Conservation (phyloP, 805 yeast genomes). For the Teunomyces lycoperdinae region DNA sequence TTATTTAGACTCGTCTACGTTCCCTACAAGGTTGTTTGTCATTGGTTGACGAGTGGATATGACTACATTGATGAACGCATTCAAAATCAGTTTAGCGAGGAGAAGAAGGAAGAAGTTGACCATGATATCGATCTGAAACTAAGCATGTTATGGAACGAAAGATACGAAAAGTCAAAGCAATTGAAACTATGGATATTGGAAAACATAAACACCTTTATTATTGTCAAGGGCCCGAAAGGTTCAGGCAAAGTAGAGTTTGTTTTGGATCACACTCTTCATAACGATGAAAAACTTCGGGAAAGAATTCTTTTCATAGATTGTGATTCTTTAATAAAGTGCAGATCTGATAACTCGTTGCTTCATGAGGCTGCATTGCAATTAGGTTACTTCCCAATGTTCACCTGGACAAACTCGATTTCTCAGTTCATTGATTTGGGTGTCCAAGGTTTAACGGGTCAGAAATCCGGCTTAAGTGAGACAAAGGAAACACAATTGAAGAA, state of each 20-base stretch:
- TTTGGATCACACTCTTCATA: slow-evolving; percentile 59
- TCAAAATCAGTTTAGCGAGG: slow-evolving; percentile 10
- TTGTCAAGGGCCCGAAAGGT: slow-evolving; percentile 91
- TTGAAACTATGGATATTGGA: slow-evolving; percentile 79
- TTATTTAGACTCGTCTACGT: slow-evolving; percentile 11
- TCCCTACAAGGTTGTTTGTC: slow-evolving; percentile 24
- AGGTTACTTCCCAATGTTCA: slow-evolving; percentile 92
- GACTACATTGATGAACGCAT: slow-evolving; percentile 35
- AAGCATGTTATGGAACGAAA: slow-evolving; percentile 60
- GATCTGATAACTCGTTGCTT: slow-evolving; percentile 70
- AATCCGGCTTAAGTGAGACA: slow-evolving; percentile 82
- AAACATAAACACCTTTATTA: slow-evolving; percentile 84
- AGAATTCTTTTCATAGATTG: slow-evolving; percentile 76
- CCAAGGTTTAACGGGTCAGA: slow-evolving; percentile 91
- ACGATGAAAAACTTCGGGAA: slow-evolving; percentile 38
- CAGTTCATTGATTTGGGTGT: slow-evolving; percentile 79
- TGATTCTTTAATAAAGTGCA: slow-evolving; percentile 65
- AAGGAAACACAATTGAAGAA: slow-evolving; percentile 79
- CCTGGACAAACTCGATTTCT: slow-evolving; percentile 84
- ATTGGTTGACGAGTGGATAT: slow-evolving; percentile 31
- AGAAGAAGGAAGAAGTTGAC: slow-evolving; percentile 26
- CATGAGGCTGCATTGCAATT: slow-evolving; percentile 67
- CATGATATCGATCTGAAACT: slow-evolving; percentile 17
- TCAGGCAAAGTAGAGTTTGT: slow-evolving; percentile 88
- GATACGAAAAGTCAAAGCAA: slow-evolving; percentile 65